Conservation (phyloP, 352 stramenopile genomes). For the Phytophthora syringae region DNA sequence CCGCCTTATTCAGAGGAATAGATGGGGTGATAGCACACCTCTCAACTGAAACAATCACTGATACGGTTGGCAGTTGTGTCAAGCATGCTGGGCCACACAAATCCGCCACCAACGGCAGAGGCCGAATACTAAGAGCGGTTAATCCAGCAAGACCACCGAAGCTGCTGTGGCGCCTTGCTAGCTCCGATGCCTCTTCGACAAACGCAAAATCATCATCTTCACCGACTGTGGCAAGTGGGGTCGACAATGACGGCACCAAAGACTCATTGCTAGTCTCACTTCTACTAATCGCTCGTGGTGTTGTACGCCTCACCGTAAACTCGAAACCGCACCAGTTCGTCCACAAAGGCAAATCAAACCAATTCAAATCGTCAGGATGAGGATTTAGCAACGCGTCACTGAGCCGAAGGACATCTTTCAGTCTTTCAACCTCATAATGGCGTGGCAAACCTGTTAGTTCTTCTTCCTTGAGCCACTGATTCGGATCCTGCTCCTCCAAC, state of each 20-base stretch:
- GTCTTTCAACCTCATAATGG: constrained; percentile 75
- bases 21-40: constrained; percentile 68
- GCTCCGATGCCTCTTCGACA: constrained; percentile 73
- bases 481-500: constrained; percentile 84
- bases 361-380: constrained; percentile 40
- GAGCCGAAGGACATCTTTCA: constrained; percentile 72
- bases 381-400: constrained; percentile 71
- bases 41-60: constrained; percentile 42
- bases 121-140: constrained; percentile 45
- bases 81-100: constrained; percentile 51
- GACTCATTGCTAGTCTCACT: constrained; percentile 8
- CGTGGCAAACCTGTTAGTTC: constrained; percentile 71
- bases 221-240: constrained; percentile 26
- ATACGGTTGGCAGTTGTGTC: constrained; percentile 67
- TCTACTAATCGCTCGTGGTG: constrained; percentile 7
- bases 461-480: constrained; percentile 79
- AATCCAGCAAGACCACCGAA: constrained; percentile 59
- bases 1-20: constrained; percentile 66
- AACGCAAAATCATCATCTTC: constrained; percentile 85
- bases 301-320: constrained; percentile 48
- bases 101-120: constrained; percentile 54
- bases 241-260: constrained; percentile 7
- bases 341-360: constrained; percentile 69
- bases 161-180: constrained; percentile 65
- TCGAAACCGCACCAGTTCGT: constrained; percentile 73